Base-by-base conservation (phyloP, 139 green algal species). In the Zygnema cylindricum region DNA sequence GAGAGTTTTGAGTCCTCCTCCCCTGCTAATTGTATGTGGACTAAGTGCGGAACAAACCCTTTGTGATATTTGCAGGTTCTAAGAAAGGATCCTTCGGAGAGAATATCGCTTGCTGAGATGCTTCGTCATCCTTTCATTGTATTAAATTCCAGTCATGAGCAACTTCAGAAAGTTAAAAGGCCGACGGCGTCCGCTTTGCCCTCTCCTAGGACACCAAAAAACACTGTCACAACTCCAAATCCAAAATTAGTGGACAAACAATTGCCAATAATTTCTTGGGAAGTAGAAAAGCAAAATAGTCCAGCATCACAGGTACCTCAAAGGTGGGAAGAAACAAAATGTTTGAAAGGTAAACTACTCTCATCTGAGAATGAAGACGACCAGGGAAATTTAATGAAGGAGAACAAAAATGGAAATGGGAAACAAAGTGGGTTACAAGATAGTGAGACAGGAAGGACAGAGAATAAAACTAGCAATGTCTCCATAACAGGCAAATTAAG, bases 81-180 rank as follows among this genome's bases (percentile, higher is more conserved):
- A 3, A 79, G 71, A 41, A 79, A 79, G 71, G 11, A 43, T 3
- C 36, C 71, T 41, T 43, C 36, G 71, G 71, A 79, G 16, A 7
- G 71, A n/a, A 25, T 43, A 11, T 40, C 71, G 7, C 16, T 79
- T 7, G 71, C 71, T 41, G 71, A 79, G 71, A 79, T 79, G 71
- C 38, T 79, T 43, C 36, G 71, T 16, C 71, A 79, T 79, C 71
- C 71, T 79, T 79, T 79, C 38, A 41, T 79, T 41, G 11, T 16
- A 16, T 7, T 16, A 11, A 79, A 79, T 43, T 7, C 16, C 21
- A 41, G 71, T 16, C 16, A 41, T 43, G 71, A 79, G 16, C 71
- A 79, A 16, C 16, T 79, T 3, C 36, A 43, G 71, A 7, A 16
- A 41, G 38, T 43, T 11, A 7, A 16, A 25, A 7, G 38, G 16